Evolutionary conservation across 345 rosid species (phyloP).

Genomic region (Leavenworthia alabamica): DNA sequence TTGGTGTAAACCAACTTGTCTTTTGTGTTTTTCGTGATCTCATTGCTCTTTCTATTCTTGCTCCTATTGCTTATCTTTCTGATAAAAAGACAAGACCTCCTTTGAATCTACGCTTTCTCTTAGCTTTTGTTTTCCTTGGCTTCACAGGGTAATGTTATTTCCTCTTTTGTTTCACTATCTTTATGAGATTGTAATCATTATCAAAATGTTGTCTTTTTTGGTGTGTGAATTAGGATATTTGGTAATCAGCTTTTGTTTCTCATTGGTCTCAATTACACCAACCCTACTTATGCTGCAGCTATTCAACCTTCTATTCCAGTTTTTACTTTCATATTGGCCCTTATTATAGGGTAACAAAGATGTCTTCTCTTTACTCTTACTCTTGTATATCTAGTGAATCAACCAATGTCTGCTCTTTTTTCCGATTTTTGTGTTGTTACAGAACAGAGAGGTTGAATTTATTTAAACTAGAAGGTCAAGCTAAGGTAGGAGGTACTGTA

Average conservation of each 20-base stretch:
- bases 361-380: not conserved
- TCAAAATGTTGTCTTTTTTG: not conserved
- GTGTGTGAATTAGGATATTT: conserved; percentile 53
- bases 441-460: conserved; percentile 87
- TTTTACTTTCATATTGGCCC: conserved; percentile 85
- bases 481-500: conserved; percentile 82
- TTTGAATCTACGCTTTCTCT: conserved; percentile 48
- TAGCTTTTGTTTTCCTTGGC: conserved; percentile 85
- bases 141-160: conserved; percentile 57
- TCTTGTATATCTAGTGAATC: not conserved
- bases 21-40: conserved; percentile 94
- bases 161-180: too few species aligned
- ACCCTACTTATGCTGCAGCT: conserved; percentile 98
- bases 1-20: conserved; percentile 87
- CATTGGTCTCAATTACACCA: conserved; percentile 84
- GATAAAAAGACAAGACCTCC: conserved; percentile 82
- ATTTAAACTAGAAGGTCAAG: conserved; percentile 79
- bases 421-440: conserved; percentile 34
- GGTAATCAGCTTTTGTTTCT: conserved; percentile 97
- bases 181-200: not conserved
- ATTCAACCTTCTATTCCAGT: conserved; percentile 96
- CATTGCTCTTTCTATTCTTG: conserved; percentile 81
- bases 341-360: conserved; percentile 90
- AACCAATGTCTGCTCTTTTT: not conserved
- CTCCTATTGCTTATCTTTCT: conserved; percentile 78